phyloP scores from a whole-genome alignment of 1,139 yeast genomes.

The Yamadazyma sp. region DNA sequence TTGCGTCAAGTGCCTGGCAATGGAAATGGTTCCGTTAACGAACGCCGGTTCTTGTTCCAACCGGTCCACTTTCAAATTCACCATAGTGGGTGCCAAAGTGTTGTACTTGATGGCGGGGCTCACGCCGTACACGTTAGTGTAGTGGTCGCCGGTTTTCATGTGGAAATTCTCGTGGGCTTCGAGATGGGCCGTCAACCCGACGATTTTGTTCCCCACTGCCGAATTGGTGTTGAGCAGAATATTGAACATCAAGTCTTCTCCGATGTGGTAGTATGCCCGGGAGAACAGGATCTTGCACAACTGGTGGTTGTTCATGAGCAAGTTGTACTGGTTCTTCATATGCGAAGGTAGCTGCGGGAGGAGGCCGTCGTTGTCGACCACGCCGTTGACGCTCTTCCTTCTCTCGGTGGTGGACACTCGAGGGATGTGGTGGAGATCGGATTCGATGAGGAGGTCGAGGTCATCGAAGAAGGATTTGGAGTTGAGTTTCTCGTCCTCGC shows the following conservation, averaged over 20 bases:
- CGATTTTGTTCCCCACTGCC: constrained; percentile 22
- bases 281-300: constrained; percentile 37
- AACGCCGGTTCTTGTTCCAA: constrained; percentile 13
- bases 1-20: constrained; percentile 34
- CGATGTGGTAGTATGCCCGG: constrained; percentile 48
- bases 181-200: constrained; percentile 35
- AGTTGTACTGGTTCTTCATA: constrained; percentile 39
- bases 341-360: constrained; percentile 32
- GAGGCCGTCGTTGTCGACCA: constrained; percentile 15
- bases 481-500: constrained; percentile 2
- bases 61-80: constrained; percentile 13
- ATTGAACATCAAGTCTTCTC: constrained; percentile 48
- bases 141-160: constrained; percentile 14
- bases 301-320: constrained; percentile 33
- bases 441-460: constrained; percentile 30
- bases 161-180: constrained; percentile 46
- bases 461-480: constrained; percentile 29
- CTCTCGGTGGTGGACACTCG: constrained; percentile 32
- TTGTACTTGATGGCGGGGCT: constrained; percentile 39
- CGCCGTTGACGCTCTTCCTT: constrained; percentile 24
- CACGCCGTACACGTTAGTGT: constrained; percentile 35
- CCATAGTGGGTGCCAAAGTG: constrained; percentile 32
- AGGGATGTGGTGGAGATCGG: constrained; percentile 38
- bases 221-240: constrained; percentile 22
- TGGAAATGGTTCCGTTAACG: constrained; percentile 29